Conservation (phyloP, 2,329 filamentous ascomycete species). For the Ambrosiella cleistominuta region DNA sequence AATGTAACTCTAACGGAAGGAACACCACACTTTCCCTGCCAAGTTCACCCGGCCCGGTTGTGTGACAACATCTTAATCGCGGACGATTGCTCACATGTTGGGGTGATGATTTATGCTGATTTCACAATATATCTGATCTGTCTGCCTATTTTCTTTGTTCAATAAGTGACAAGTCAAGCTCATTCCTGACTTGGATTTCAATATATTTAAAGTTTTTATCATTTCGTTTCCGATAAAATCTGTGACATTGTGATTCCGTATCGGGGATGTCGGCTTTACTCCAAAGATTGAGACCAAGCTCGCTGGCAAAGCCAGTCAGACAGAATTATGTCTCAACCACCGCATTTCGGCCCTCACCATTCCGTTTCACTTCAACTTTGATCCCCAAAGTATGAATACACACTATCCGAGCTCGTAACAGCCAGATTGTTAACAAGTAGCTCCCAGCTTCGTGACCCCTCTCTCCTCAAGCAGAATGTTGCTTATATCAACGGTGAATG, state of each 20-base stretch:
- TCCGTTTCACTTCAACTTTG: constrained; percentile 2
- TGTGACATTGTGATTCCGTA: no score
- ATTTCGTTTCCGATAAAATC: no score
- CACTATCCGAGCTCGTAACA: neutral
- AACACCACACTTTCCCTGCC: neutral
- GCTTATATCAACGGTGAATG: constrained; percentile 88
- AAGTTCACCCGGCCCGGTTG: neutral
- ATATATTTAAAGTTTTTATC: no score
- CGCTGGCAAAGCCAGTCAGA: neutral
- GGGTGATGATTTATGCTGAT: no score
- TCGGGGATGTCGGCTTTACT: neutral
- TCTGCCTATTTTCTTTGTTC: no score
- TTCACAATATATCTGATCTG: no score
- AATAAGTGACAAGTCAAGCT: no score
- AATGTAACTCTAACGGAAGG: neutral
- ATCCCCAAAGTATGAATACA: constrained; percentile 13
- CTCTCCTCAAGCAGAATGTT: constrained; percentile 66
- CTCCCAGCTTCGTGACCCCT: constrained; percentile 53
- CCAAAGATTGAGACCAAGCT: neutral
- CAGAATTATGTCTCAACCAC: neutral
- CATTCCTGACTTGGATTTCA: no score
- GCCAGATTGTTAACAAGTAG: neutral
- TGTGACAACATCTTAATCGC: neutral
- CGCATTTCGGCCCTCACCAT: neutral
- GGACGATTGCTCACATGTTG: neutral